Evolutionary conservation across 768 basidiomycete species (phyloP).

Genomic region (Suillus paluster): DNA sequence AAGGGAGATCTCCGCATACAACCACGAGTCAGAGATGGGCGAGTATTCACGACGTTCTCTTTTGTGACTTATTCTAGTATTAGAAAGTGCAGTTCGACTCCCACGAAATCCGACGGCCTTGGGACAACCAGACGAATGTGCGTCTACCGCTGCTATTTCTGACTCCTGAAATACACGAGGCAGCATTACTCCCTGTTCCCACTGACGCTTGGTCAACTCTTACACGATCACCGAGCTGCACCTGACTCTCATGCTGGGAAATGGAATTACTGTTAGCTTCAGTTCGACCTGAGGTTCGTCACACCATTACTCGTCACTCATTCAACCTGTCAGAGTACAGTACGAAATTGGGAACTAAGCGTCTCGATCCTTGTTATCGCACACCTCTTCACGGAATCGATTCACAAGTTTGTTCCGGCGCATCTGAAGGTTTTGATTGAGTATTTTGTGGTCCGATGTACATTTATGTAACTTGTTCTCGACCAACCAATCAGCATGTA

Average conservation of each 20-base stretch:
- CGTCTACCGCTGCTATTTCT: conserved; percentile 30
- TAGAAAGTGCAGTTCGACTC: conserved; percentile 52
- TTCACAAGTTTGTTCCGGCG: background rate
- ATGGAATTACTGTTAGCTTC: conserved; percentile 94
- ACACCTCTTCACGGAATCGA: background rate
- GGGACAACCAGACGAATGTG: conserved; percentile 49
- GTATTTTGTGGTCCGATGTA: too few species aligned
- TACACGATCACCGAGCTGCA: conserved; percentile 86
- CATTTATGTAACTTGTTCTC: background rate
- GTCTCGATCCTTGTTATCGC: conserved; percentile 24
- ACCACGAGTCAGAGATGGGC: conserved; percentile 82
- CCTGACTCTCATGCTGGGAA: conserved; percentile 86
- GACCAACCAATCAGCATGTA: too few species aligned
- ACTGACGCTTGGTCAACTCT: conserved; percentile 82
- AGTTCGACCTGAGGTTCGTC: too few species aligned
- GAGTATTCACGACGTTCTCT: conserved; percentile 77
- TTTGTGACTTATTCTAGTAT: conserved; percentile 75
- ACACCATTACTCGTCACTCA: too few species aligned
- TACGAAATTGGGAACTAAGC: too few species aligned
- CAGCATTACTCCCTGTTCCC: conserved; percentile 89
- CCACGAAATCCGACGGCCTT: conserved; percentile 61
- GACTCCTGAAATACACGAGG: background rate
- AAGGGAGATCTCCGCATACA: conserved; percentile 55
- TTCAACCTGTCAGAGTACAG: conserved; percentile 50
- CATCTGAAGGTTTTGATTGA: background rate